A percentile compares a stretch with the other conserved stretches of the same genome.
Evolutionary conservation across 176 grass and related monocot genomes (phyloP).

Genomic region (Areca catechu): DNA sequence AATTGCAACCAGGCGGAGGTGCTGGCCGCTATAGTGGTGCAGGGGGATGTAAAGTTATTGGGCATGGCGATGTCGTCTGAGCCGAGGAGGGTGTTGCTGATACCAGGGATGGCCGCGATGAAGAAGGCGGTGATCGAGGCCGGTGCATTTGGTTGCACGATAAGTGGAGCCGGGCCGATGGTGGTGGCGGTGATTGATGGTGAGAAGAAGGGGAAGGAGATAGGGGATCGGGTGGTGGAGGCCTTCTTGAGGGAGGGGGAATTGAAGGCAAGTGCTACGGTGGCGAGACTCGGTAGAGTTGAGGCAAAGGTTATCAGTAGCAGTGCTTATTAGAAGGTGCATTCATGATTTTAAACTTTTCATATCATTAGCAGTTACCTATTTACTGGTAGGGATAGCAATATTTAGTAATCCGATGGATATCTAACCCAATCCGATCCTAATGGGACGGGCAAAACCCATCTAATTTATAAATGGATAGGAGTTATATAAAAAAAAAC

Average conservation of each 20-base stretch:
- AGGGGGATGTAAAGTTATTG: conserved; percentile 35
- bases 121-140: conserved; percentile 65
- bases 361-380: no score
- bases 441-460: no score
- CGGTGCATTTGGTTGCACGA: conserved; percentile 64
- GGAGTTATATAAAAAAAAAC: no score
- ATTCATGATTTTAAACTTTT: no score
- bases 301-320: conserved; percentile 33
- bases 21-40: conserved; percentile 47
- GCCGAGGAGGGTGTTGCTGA: conserved; percentile 40
- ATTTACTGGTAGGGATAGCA: no score
- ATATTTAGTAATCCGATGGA: no score
- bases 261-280: conserved; percentile 35
- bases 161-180: conserved; percentile 66
- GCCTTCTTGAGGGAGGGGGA: conserved; percentile 42
- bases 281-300: conserved; percentile 53
- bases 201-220: conserved; percentile 53
- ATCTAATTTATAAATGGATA: no score
- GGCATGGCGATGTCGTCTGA: conserved; percentile 52
- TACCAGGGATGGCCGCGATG: conserved; percentile 56
- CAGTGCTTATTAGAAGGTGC: no score
- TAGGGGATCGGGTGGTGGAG: conserved; percentile 60
- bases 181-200: conserved; percentile 49
- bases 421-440: no score
- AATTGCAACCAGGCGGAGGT: conserved; percentile 62